Evolutionary conservation across 257 asterid genomes (phyloP).

Genomic region (Cruciata laevipes): DNA sequence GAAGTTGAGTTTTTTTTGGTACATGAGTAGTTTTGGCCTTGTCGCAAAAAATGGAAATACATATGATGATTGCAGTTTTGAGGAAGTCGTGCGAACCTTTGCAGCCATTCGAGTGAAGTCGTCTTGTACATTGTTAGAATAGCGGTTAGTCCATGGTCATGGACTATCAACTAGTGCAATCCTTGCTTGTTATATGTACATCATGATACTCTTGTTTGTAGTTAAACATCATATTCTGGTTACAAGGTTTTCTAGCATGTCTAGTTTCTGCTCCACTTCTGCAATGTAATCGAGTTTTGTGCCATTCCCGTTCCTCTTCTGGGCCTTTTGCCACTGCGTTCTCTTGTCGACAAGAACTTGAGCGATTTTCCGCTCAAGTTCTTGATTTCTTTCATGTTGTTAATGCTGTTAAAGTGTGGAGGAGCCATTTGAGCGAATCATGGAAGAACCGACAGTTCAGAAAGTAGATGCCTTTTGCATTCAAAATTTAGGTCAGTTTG

Average conservation of each 20-base stretch:
- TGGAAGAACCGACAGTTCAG: neutral
- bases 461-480: neutral
- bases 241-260: neutral
- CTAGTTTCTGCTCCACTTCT: too few species aligned
- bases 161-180: conserved; percentile 1
- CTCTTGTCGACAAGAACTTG: neutral
- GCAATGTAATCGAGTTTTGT: too few species aligned
- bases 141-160: neutral
- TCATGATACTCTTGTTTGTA: neutral
- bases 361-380: neutral
- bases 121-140: neutral
- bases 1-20: neutral
- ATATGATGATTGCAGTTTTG: too few species aligned
- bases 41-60: too few species aligned
- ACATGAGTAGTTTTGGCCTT: neutral
- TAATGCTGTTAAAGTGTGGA: neutral
- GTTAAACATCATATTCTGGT: neutral
- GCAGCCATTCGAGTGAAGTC: neutral
- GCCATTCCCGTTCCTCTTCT: neutral
- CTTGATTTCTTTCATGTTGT: neutral
- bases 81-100: neutral
- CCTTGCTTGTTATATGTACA: neutral
- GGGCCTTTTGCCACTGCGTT: neutral
- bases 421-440: neutral
- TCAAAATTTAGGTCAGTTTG: neutral